A percentile compares a stretch with the other conserved stretches of the same genome.
These are phyloP conservation scores for Calonectria fujianensis DNA, from an alignment of 2,329 filamentous ascomycete genomes.

Conservation along the genomic window DNA sequence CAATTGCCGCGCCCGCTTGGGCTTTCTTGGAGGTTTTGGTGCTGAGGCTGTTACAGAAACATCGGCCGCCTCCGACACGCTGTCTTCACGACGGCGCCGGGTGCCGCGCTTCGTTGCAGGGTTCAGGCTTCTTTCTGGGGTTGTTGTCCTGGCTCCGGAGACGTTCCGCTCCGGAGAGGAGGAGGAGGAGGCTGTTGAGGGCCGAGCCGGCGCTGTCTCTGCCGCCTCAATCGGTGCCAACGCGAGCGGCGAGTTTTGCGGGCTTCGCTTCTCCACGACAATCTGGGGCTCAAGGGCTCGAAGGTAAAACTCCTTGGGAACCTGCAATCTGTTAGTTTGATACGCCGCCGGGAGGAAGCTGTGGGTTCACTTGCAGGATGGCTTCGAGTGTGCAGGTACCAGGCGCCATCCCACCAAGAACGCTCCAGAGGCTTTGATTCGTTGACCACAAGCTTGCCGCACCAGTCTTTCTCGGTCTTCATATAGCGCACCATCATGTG, in stretches of 20 bases:
- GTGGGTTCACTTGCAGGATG: background rate
- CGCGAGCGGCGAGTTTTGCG: background rate
- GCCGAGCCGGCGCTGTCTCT: background rate
- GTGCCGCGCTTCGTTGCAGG: background rate
- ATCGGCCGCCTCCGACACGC: background rate
- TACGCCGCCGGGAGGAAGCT: no score
- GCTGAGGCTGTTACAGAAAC: background rate
- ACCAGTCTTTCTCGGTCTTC: background rate
- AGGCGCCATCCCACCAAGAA: background rate
- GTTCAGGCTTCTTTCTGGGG: background rate
- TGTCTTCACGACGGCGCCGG: background rate
- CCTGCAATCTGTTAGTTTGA: background rate
- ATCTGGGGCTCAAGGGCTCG: background rate
- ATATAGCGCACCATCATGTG: background rate
- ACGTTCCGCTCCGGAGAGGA: background rate
- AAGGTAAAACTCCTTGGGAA: background rate
- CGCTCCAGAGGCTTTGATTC: background rate
- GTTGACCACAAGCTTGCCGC: background rate
- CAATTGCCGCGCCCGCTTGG: background rate
- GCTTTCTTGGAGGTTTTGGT: no score
- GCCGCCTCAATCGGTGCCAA: background rate
- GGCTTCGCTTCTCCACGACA: background rate
- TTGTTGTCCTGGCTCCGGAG: no score
- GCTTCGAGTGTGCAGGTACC: background rate
- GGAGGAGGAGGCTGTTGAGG: background rate